Percentiles rank a stretch among this genome's conserved stretches.
Evolutionary conservation across 805 yeast genomes (phyloP).

Genomic region (Wickerhamiella cacticola): DNA sequence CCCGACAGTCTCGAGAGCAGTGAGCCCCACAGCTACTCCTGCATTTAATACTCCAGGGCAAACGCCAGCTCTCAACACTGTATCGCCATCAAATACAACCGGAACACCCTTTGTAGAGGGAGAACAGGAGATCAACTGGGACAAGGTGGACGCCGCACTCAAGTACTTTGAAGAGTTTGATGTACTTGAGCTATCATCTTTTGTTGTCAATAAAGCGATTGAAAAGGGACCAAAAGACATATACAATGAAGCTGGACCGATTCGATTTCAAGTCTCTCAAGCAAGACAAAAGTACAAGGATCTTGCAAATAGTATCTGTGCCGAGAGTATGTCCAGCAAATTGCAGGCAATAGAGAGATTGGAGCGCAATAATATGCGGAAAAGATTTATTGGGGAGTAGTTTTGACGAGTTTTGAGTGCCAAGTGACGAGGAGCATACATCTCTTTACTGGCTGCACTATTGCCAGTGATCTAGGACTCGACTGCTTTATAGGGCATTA

Average conservation of each 20-base stretch:
- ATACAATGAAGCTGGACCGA: constrained; percentile 24
- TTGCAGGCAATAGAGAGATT: constrained; percentile 16
- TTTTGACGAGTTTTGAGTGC: background rate
- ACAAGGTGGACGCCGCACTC: constrained; percentile 20
- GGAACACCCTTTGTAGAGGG: constrained; percentile 1
- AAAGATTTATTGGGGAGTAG: constrained; percentile 14
- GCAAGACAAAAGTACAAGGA: constrained; percentile 17
- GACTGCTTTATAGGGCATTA: too few relatives aligned
- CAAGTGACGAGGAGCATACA: too few relatives aligned
- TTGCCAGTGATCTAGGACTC: too few relatives aligned
- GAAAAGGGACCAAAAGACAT: constrained; percentile 23
- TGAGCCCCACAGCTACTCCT: constrained; percentile 5
- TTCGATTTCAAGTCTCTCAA: constrained; percentile 20
- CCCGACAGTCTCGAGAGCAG: background rate
- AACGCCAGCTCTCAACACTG: constrained; percentile 6
- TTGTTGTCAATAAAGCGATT: constrained; percentile 18
- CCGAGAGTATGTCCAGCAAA: constrained; percentile 17
- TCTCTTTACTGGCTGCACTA: too few relatives aligned
- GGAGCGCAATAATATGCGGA: constrained; percentile 16
- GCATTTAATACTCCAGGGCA: constrained; percentile 4
- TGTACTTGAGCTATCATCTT: constrained; percentile 20
- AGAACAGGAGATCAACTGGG: constrained; percentile 18
- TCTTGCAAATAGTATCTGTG: constrained; percentile 18
- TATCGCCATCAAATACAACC: background rate
- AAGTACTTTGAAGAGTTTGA: constrained; percentile 18